Conservation (phyloP, 2,329 filamentous ascomycete genomes). For the Fusarium protoensiforme region DNA sequence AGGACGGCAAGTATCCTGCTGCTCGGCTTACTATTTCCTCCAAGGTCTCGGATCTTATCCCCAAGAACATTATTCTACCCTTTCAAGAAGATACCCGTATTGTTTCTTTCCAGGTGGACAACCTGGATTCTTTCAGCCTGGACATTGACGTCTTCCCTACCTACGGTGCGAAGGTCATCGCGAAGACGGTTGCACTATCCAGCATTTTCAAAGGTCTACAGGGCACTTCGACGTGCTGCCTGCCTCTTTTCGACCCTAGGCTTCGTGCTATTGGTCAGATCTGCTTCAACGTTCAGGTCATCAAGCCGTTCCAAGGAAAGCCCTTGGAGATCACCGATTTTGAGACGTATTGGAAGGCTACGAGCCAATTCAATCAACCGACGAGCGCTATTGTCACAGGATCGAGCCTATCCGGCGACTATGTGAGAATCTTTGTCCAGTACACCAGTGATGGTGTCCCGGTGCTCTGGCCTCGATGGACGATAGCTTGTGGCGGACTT, state of each 20-base stretch:
- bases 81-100: slow-evolving; percentile 96
- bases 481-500: slow-evolving; percentile 78
- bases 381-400: slow-evolving; percentile 92
- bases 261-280: slow-evolving; percentile 93
- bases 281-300: slow-evolving; percentile 93
- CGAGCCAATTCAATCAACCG: slow-evolving; percentile 84
- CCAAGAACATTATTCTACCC: slow-evolving; percentile 93
- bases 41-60: slow-evolving; percentile 94
- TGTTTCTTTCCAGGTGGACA: slow-evolving; percentile 96
- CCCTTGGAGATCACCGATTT: slow-evolving; percentile 98
- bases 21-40: slow-evolving; percentile 96
- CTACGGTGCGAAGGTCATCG: slow-evolving; percentile 97
- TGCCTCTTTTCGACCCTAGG: slow-evolving; percentile 93
- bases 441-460: slow-evolving; percentile 88
- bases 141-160: slow-evolving; percentile 99
- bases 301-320: slow-evolving; percentile 93
- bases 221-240: slow-evolving; percentile 81
- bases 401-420: slow-evolving; percentile 95
- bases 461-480: slow-evolving; percentile 89
- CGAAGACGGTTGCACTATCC: slow-evolving; percentile 91
- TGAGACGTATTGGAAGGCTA: slow-evolving; percentile 99
- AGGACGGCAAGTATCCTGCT: slow-evolving; percentile 95
- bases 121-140: slow-evolving; percentile 89
- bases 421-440: slow-evolving; percentile 91
- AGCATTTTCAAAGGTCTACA: slow-evolving; percentile 82